phyloP scores from a whole-genome alignment of 495 filamentous ascomycete genomes.

The Penicillium coprophilum region DNA sequence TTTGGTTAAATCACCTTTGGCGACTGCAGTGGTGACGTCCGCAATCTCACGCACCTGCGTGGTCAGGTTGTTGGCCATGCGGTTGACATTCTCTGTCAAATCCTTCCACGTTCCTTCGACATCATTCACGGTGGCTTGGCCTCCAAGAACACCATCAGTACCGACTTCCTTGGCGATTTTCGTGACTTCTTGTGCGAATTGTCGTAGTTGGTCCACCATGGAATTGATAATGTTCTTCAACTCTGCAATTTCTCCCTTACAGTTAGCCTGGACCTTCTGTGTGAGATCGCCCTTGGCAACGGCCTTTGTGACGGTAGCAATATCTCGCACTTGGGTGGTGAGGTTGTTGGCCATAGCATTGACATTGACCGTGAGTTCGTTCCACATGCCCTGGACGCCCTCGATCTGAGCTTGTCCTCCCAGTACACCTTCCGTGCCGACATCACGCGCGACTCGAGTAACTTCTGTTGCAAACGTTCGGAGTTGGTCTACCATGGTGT shows the following conservation, averaged over 20 bases:
- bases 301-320: conserved; percentile 97
- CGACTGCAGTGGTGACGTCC: conserved; percentile 95
- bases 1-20: conserved; percentile 88
- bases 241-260: conserved; percentile 92
- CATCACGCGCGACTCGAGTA: conserved; percentile 92
- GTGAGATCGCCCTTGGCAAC: conserved; percentile 96
- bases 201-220: conserved; percentile 97
- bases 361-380: conserved; percentile 95
- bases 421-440: conserved; percentile 94
- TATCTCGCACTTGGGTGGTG: conserved; percentile 96
- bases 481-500: conserved; percentile 98
- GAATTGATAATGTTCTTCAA: conserved; percentile 98
- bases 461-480: conserved; percentile 97
- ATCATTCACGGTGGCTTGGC: conserved; percentile 94
- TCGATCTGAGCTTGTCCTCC: conserved; percentile 96
- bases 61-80: conserved; percentile 98
- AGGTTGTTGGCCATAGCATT: conserved; percentile 98
- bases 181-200: conserved; percentile 96
- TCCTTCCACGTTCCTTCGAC: conserved; percentile 98
- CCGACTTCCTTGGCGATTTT: conserved; percentile 98
- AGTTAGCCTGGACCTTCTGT: conserved; percentile 94
- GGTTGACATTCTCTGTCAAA: conserved; percentile 95
- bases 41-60: conserved; percentile 98
- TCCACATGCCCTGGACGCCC: conserved; percentile 86
- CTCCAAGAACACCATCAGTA: conserved; percentile 91